Evolutionary conservation across 176 grass and related monocot species (phyloP), one percentile per base, ranked within the genome.

Genomic region (Otatea glauca): DNA sequence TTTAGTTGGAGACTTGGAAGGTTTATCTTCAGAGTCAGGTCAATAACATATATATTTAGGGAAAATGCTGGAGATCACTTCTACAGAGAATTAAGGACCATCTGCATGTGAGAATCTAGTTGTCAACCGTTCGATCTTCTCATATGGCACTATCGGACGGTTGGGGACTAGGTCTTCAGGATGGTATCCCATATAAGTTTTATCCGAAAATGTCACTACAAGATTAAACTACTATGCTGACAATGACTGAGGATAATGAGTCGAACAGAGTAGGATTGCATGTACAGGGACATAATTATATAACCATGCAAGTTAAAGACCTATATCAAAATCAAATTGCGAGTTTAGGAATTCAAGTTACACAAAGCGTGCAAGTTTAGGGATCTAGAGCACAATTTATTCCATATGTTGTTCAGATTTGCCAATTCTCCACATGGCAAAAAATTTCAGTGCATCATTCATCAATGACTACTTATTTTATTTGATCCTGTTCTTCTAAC

Each of bases 401-500:
- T 45, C 43, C 41, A 72, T 78, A 35, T 72, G 23, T 15, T 78
- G n/a, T 56, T 84, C 3, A 7, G 24, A 79, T 2, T 37, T 47
- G 44, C 9, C 25, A 48, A 60, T 80, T 1, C 39, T 80, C 7
- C 37, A 23, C 10, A 1, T 58, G 68, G 38, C 34, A 56, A 50
- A 43, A 81, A 42, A 23, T 45, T 70, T 76, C 44, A 13, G 2
- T 70, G 20, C 20, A 21, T 4, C 4, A 48, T 55, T 71, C 12
- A 48, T 66, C 0, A 24, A 29, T 50, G 45, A 47, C 50, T 74
- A 14, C 84, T 61, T 63, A 75, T 80, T 10, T 34, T 83, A 2
- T 65, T 83, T 84, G 24, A 25, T 65, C 10, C 5, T 59, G 5
- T 41, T 78, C 58, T 42, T 65, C 83, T 34, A 25, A 50, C 18